A percentile compares a stretch with the other conserved stretches of the same genome.
These are phyloP conservation scores for Bryum argenteum DNA, from an alignment of 225 moss, liverwort and hornwort species.

Conservation along the genomic window DNA sequence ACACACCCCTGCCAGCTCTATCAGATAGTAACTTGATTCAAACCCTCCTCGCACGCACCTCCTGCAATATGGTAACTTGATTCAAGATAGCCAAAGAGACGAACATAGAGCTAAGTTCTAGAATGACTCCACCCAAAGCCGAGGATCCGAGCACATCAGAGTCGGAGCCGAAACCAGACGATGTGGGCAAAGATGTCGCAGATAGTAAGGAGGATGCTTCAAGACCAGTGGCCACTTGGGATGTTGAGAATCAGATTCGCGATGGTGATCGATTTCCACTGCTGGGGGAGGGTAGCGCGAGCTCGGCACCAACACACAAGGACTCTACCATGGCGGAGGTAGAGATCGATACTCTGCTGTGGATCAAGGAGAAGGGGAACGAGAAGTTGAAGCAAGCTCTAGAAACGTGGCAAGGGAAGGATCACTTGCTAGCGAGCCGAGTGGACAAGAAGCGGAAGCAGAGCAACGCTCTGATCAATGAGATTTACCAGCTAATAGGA, in stretches of 20 bases:
- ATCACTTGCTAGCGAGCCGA: slow-evolving; percentile 23
- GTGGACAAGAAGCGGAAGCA: slow-evolving; percentile 39
- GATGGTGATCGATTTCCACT: not conserved
- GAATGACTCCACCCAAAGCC: not conserved
- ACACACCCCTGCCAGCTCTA: too few species aligned
- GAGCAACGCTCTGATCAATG: slow-evolving; percentile 33
- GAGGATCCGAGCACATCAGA: not conserved
- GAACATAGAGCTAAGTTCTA: too few species aligned
- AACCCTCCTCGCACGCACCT: too few species aligned
- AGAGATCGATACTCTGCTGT: slow-evolving; percentile 23
- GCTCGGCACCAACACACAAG: not conserved
- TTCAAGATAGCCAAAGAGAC: too few species aligned
- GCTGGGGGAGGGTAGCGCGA: not conserved
- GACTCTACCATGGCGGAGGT: slow-evolving; percentile 9
- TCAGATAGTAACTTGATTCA: too few species aligned
- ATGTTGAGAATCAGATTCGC: slow-evolving; percentile 1
- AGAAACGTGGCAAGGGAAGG: slow-evolving; percentile 30
- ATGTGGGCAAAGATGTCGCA: not conserved
- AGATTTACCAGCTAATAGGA: slow-evolving; percentile 46
- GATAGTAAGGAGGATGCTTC: not conserved
- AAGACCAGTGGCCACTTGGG: not conserved
- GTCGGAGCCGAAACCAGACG: not conserved
- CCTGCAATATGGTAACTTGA: too few species aligned
- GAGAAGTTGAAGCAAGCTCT: slow-evolving; percentile 17
- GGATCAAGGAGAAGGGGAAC: slow-evolving; percentile 6